Base-by-base conservation (phyloP, 257 asterid genomes). In the Paulownia fortunei region DNA sequence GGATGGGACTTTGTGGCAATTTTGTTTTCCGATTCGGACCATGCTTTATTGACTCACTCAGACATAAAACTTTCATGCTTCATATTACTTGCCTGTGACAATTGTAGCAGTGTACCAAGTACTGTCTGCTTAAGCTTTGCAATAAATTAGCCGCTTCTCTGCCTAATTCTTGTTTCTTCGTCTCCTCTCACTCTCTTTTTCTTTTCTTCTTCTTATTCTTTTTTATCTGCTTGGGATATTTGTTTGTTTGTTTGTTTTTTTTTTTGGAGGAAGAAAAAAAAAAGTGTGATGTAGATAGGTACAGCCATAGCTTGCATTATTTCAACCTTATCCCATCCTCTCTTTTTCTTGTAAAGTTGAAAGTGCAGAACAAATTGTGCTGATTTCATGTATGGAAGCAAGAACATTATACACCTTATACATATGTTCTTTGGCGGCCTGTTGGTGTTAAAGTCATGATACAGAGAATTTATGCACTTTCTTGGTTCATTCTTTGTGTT, bases 1-100 rank as follows among this genome's bases (percentile, higher is more conserved):
- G 71, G 72, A 80, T 81, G 85, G 82, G 81, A 81, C 80, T 77
- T 85, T 66, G 81, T 82, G 87, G 87, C 81, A 81, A 81, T 63
- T 81, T 76, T 68, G 47, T 37, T 58, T 63, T 79, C 66, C 54
- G 60, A 21, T 0, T 39, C 52, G 72, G 66, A 62, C 67, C 89
- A 83, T 86, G 82, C 86, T 79, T 76, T 76, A 84, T 74, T 78
- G 81, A 80, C 78, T 70, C 78, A 63, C 61, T 69, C 70, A 5
- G 69, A 78, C 85, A 75, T 32, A 71, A 75, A 64, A 80, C 87
- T 82, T 87, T 84, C 83, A 76, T 70, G 87, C 79, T 82, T 63
- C 81, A 26, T 51, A 82, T 74, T 23, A 74, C 79, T 82, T 87
- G 87, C 82, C 82, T 77, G 73, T 80, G 80, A 74, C 78, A 82